Evolutionary conservation across 2,329 filamentous ascomycete genomes (phyloP).

Genomic region (Teratosphaeria nubilosa): DNA sequence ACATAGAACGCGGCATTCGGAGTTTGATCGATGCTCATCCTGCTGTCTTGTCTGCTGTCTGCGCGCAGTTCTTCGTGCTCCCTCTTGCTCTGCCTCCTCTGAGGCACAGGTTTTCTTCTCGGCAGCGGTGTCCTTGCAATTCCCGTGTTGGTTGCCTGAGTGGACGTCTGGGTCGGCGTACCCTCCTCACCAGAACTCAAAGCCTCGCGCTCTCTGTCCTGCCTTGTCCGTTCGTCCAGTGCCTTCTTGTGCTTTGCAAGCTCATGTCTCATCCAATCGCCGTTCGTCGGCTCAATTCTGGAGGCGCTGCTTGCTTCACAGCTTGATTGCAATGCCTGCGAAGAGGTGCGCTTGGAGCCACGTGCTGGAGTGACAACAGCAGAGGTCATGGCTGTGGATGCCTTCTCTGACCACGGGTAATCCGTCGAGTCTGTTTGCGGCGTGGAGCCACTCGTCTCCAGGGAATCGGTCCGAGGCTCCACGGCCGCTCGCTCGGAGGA

Average conservation of each 20-base stretch:
- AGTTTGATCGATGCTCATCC: neutral
- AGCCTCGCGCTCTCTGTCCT: slow-evolving; percentile 13
- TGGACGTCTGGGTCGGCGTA: neutral
- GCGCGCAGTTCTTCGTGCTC: neutral
- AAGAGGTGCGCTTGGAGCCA: slow-evolving; percentile 32
- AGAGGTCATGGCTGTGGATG: slow-evolving; percentile 34
- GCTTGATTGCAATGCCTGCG: slow-evolving; percentile 19
- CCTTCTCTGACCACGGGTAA: slow-evolving; percentile 23
- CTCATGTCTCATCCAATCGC: slow-evolving; percentile 36
- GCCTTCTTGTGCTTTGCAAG: slow-evolving; percentile 28
- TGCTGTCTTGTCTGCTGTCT: neutral
- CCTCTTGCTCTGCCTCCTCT: neutral
- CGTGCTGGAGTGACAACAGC: slow-evolving; percentile 30
- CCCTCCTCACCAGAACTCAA: neutral
- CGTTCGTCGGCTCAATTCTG: slow-evolving; percentile 28
- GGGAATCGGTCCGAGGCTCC: slow-evolving; percentile 15
- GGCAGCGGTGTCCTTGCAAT: neutral
- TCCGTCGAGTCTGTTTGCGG: slow-evolving; percentile 34
- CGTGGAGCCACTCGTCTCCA: slow-evolving; percentile 27
- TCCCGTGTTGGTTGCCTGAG: neutral
- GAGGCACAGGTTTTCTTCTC: neutral
- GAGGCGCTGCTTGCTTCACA: slow-evolving; percentile 19
- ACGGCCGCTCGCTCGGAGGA: slow-evolving; percentile 21
- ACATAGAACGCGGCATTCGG: neutral
- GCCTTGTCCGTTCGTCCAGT: slow-evolving; percentile 17